phyloP scores from a whole-genome alignment of 2,329 filamentous ascomycete species.

The Elsinoe fawcettii region DNA sequence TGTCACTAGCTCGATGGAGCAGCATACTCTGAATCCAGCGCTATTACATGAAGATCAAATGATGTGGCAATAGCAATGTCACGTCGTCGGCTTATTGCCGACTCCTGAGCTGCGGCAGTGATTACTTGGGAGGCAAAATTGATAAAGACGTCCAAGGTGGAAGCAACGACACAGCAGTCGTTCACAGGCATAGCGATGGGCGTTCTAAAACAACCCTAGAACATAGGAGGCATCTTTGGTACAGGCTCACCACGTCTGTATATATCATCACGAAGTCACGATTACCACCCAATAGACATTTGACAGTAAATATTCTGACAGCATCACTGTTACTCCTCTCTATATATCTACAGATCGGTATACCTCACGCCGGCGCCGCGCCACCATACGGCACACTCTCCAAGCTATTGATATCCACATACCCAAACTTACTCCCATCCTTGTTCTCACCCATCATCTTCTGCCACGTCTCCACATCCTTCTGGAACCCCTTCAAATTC shows the following conservation, averaged over 20 bases:
- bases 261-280: constrained; percentile 9
- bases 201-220: background rate
- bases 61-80: background rate
- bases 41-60: constrained; percentile 4
- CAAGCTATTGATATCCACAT: constrained; percentile 37
- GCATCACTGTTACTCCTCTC: background rate
- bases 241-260: background rate
- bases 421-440: constrained; percentile 36
- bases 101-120: background rate
- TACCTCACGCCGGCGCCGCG: constrained; percentile 10
- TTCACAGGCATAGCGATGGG: constrained; percentile 1
- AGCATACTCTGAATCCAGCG: background rate
- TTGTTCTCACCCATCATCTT: constrained; percentile 35
- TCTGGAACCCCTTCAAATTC: constrained; percentile 42
- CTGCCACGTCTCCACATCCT: constrained; percentile 41
- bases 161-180: background rate
- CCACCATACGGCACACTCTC: constrained; percentile 33
- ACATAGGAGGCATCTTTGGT: background rate
- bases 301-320: background rate
- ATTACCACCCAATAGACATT: background rate
- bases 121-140: no score
- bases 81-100: background rate
- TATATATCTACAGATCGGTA: background rate
- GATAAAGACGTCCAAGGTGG: no score
- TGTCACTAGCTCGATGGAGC: background rate